Conservation (phyloP, 805 yeast genomes). For the Ogataea nitratoaversa region DNA sequence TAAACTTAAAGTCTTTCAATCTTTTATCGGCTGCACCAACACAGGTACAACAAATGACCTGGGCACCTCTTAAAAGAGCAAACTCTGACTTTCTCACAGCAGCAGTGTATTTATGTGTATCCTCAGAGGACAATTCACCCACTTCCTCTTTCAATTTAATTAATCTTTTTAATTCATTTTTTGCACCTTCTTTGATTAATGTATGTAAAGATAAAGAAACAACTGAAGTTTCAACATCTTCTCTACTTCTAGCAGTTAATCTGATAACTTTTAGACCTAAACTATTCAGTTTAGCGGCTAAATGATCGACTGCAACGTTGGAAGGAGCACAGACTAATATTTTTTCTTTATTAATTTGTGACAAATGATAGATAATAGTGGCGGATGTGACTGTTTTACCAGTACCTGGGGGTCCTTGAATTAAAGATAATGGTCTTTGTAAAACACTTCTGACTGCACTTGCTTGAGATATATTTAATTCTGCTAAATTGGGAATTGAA, state of each 20-base stretch:
- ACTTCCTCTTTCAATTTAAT: conserved; percentile 53
- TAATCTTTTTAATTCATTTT: conserved; percentile 56
- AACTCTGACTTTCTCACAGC: conserved; percentile 46
- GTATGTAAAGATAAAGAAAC: conserved; percentile 54
- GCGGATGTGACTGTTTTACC: conserved; percentile 95
- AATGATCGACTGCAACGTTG: conserved; percentile 90
- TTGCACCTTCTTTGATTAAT: conserved; percentile 43
- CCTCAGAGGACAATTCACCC: conserved; percentile 63
- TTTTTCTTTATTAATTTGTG: conserved; percentile 54
- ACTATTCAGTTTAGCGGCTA: conserved; percentile 66
- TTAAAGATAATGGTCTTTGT: conserved; percentile 68
- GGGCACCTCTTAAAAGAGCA: conserved; percentile 49
- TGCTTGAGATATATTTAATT: conserved; percentile 72
- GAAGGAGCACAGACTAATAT: conserved; percentile 93
- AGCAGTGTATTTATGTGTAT: conserved; percentile 41
- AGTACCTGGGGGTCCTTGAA: conserved; percentile 96
- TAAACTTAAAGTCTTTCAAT: conserved; percentile 51
- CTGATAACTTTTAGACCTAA: conserved; percentile 78
- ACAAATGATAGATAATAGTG: conserved; percentile 74
- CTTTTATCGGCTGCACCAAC: conserved; percentile 85
- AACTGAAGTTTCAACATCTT: conserved; percentile 69
- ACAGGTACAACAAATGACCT: conserved; percentile 87
- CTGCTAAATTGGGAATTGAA: conserved; percentile 63
- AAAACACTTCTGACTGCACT: conserved; percentile 71
- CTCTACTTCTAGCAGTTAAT: conserved; percentile 70